phyloP scores from a whole-genome alignment of 225 moss, liverwort and hornwort species.

The Straminergon stramineum region DNA sequence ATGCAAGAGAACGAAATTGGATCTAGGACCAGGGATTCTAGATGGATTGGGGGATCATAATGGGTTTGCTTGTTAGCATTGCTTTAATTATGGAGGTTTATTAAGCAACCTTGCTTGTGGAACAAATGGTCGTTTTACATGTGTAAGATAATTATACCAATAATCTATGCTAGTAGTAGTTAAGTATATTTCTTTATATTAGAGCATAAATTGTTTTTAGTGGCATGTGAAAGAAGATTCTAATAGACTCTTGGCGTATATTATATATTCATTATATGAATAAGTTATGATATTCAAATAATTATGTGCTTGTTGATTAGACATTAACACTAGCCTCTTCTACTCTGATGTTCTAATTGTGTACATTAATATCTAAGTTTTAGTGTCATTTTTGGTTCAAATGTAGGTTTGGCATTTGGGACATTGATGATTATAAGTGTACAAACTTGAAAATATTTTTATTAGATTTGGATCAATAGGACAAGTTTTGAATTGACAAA shows the following conservation, averaged over 20 bases:
- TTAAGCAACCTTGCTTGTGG: not conserved
- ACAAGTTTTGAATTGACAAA: not conserved
- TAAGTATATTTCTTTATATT: not conserved
- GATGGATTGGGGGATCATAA: not conserved
- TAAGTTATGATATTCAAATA: no score
- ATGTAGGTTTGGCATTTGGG: not conserved
- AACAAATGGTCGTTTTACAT: not conserved
- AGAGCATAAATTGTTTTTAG: not conserved
- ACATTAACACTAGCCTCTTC: not conserved
- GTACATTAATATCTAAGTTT: not conserved
- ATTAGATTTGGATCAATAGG: no score
- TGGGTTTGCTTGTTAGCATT: not conserved
- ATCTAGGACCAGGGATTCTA: not conserved
- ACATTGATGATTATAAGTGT: not conserved
- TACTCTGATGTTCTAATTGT: rapidly evolving
- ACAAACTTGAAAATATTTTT: not conserved
- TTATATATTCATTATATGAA: not conserved
- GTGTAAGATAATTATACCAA: no score
- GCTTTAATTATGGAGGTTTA: not conserved
- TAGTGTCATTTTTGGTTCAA: not conserved
- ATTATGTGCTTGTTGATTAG: rapidly evolving
- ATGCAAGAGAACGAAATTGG: no score
- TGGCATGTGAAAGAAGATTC: not conserved
- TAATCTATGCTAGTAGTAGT: rapidly evolving
- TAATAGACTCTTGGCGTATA: not conserved